Evolutionary conservation across 2,329 filamentous ascomycete genomes (phyloP).

Genomic region (Cryphonectria parasitica): DNA sequence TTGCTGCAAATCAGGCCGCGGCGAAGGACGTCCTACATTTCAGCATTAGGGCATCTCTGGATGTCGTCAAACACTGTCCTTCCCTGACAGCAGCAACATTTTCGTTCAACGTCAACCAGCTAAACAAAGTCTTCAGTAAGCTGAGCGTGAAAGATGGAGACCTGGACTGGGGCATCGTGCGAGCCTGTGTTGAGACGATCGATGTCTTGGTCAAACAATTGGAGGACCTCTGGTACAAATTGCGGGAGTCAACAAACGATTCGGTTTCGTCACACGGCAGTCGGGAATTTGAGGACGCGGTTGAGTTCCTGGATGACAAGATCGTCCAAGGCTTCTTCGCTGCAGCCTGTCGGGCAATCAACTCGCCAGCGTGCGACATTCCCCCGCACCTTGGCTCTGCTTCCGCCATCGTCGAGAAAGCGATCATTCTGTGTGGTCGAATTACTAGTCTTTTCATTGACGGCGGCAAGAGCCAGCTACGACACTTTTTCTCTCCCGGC

Average conservation of each 20-base stretch:
- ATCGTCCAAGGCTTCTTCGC: slow-evolving; percentile 22
- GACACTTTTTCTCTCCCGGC: slow-evolving; percentile 50
- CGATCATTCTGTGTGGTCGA: slow-evolving; percentile 50
- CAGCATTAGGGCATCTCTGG: slow-evolving; percentile 53
- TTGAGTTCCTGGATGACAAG: slow-evolving; percentile 33
- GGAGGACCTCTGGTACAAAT: slow-evolving; percentile 45
- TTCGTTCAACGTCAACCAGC: slow-evolving; percentile 53
- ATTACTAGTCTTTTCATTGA: slow-evolving; percentile 51
- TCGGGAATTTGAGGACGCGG: slow-evolving; percentile 52
- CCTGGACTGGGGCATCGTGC: slow-evolving; percentile 54
- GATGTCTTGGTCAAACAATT: slow-evolving; percentile 52
- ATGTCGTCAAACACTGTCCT: slow-evolving; percentile 52
- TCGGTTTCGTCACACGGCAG: slow-evolving; percentile 34
- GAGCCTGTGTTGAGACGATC: slow-evolving; percentile 49
- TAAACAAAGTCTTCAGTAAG: slow-evolving; percentile 55
- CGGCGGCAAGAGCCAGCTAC: slow-evolving; percentile 45
- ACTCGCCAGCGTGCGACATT: neutral
- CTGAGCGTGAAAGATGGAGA: slow-evolving; percentile 48
- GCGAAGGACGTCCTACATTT: slow-evolving; percentile 57
- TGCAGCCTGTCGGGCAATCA: slow-evolving; percentile 18
- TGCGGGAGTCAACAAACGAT: slow-evolving; percentile 41
- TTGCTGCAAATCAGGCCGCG: slow-evolving; percentile 56
- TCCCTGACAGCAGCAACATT: slow-evolving; percentile 53
- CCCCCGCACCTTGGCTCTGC: neutral
- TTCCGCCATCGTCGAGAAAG: slow-evolving; percentile 40